Conservation (phyloP, 2,329 filamentous ascomycete genomes). For the Fusarium sp. region DNA sequence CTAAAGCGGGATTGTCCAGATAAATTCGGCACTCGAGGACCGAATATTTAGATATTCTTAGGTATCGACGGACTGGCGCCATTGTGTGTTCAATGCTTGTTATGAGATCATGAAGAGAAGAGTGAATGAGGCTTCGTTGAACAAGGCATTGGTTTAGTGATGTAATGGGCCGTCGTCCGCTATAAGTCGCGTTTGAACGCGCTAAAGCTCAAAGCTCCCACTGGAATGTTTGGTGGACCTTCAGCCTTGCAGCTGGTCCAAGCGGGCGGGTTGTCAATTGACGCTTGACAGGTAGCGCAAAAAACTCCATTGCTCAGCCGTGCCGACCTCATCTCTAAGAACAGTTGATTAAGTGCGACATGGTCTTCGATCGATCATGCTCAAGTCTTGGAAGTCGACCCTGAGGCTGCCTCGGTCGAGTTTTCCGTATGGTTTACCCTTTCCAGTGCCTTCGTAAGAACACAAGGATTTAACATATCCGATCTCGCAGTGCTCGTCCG, state of each 20-base stretch:
- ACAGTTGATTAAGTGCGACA: slow-evolving; percentile 40
- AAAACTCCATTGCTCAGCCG: slow-evolving; percentile 45
- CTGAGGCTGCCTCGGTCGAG: slow-evolving; percentile 81
- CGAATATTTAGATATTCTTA: slow-evolving; percentile 92
- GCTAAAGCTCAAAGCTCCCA: slow-evolving; percentile 32
- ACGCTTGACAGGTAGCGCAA: slow-evolving; percentile 32
- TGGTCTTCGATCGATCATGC: slow-evolving; percentile 55
- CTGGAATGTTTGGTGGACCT: slow-evolving; percentile 19
- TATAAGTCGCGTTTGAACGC: slow-evolving; percentile 34
- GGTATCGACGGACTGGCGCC: slow-evolving; percentile 90
- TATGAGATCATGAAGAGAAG: slow-evolving; percentile 3
- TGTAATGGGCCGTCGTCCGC: slow-evolving; percentile 40
- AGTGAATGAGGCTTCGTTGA: slow-evolving; percentile 17
- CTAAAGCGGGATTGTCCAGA: slow-evolving; percentile 88
- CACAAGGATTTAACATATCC: slow-evolving; percentile 37
- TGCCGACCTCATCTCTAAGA: slow-evolving; percentile 16
- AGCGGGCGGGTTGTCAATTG: slow-evolving; percentile 35
- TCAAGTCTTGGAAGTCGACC: slow-evolving; percentile 80
- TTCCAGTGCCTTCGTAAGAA: not conserved
- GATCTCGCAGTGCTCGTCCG: slow-evolving; percentile 64
- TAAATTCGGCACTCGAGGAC: slow-evolving; percentile 98
- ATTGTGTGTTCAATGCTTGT: slow-evolving; percentile 62
- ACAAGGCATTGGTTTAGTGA: slow-evolving; percentile 31
- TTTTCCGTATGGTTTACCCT: slow-evolving; percentile 71
- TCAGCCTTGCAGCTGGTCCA: slow-evolving; percentile 49